Base-by-base conservation (phyloP, 1,284 basidiomycete species). In the Cronartium quercuum region DNA sequence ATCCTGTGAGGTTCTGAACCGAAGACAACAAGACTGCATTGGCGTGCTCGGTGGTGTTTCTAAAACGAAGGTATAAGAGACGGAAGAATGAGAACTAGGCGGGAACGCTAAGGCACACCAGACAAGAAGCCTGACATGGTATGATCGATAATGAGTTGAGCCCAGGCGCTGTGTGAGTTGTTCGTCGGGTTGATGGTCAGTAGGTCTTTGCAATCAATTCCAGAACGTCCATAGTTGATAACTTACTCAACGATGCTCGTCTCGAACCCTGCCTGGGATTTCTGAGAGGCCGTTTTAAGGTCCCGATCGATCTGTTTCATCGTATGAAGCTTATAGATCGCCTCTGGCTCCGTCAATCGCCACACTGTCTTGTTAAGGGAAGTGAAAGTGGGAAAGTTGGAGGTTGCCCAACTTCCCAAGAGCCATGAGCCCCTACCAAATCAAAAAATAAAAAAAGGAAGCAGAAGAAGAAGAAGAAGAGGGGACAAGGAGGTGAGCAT, bases 121-220 rank as follows among this genome's bases (percentile, higher is more conserved):
- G 29, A 29, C 29, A 29, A 63, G 61, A 75, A 61, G 18, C 51
- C 73, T 68, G 47, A 42, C 73, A 75, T 67, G 29, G 73, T 75
- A 63, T 75, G 73, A 35, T 75, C 65, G 35, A 68, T 60, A 29
- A 75, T 75, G 58, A 75, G 63, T 41, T 75, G 73, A 62, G 73
- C 73, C 73, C 73, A 75, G 35, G 66, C 73, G 62, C 70, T 74
- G 38, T 18, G 37, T n/a, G 37, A 34, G 47, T 21, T 21, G 13
- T 38, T 10, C 42, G 13, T 47, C 15, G 42, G 24, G 9, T 42
- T 47, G 55, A 21, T 34, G 37, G n/a, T 71, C 40, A 55, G 21
- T 44, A 38, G 51, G 12, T 34, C 9, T 10, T 34, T 15, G 42
- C 13, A 24, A n/a, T 24, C 29, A 51, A 51, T 51, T 51, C 1